Percentiles rank a stretch among this genome's conserved stretches.
Conservation (phyloP, 2,329 filamentous ascomycete genomes). For the Fusarium falciforme region DNA sequence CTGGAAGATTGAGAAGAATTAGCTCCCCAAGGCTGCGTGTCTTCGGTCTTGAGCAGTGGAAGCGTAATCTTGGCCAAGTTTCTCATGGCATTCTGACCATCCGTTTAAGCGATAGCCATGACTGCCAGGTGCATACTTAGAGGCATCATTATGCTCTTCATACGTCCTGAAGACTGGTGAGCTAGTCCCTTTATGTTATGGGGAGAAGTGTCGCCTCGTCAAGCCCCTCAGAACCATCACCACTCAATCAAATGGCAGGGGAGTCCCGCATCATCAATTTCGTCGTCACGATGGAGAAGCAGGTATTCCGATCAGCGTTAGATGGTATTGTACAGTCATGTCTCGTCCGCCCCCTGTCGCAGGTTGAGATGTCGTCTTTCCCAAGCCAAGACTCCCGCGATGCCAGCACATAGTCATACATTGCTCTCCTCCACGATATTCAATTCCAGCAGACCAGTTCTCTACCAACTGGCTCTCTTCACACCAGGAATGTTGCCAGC, state of each 20-base stretch:
- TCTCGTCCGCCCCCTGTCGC: constrained; percentile 15
- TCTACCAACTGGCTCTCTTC: constrained; percentile 95
- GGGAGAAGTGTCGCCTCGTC: neutral
- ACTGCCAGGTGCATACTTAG: neutral
- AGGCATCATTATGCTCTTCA: neutral
- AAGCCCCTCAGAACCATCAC: neutral
- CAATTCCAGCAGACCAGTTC: neutral
- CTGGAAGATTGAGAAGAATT: neutral
- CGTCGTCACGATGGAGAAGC: neutral
- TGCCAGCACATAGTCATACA: constrained; percentile 40
- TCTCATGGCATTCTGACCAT: neutral
- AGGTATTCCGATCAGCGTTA: constrained; percentile 8
- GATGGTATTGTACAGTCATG: constrained; percentile 42
- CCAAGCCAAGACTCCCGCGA: neutral
- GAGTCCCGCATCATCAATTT: neutral
- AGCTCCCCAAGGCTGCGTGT: neutral
- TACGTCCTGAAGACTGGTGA: neutral
- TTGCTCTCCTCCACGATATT: neutral
- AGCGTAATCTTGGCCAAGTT: neutral
- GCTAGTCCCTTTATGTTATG: neutral
- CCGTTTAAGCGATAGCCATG: neutral
- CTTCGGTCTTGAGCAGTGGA: neutral
- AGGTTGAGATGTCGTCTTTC: neutral
- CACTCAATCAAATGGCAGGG: neutral
- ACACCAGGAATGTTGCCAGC: constrained; percentile 90